Conservation (phyloP, 495 filamentous ascomycete genomes). For the Aspergillus coremiiformis region DNA sequence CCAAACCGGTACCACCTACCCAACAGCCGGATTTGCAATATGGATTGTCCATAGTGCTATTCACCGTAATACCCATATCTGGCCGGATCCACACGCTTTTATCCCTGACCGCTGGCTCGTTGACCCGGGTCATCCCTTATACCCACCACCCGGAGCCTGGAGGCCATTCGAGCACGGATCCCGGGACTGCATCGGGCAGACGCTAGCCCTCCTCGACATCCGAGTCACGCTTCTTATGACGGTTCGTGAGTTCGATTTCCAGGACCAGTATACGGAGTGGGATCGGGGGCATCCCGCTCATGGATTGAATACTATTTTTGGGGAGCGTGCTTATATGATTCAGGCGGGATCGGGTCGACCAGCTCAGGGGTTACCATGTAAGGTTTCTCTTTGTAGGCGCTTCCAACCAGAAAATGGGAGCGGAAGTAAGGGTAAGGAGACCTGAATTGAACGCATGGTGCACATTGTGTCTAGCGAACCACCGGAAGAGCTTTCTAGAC, state of each 20-base stretch:
- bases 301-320: constrained; percentile 3
- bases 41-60: neutral
- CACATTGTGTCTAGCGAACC: too few species aligned
- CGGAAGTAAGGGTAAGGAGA: too few species aligned
- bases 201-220: neutral
- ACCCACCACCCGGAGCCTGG: constrained; percentile 1
- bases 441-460: too few species aligned
- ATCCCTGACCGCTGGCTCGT: constrained; percentile 6
- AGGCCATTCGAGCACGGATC: constrained; percentile 7
- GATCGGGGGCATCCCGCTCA: neutral
- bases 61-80: neutral
- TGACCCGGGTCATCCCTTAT: constrained; percentile 2
- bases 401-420: too few species aligned
- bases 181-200: constrained; percentile 4
- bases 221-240: neutral
- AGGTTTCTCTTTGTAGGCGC: neutral
- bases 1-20: neutral
- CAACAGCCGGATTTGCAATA: neutral
- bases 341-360: neutral
- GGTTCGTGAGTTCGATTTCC: constrained; percentile 4
- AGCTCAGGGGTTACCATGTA: constrained; percentile 4
- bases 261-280: constrained; percentile 1
- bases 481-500: too few species aligned
- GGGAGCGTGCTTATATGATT: constrained; percentile 3
- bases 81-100: constrained; percentile 1